phyloP scores from a whole-genome alignment of 306 rosid genomes.

The Hippophae tibetana region DNA sequence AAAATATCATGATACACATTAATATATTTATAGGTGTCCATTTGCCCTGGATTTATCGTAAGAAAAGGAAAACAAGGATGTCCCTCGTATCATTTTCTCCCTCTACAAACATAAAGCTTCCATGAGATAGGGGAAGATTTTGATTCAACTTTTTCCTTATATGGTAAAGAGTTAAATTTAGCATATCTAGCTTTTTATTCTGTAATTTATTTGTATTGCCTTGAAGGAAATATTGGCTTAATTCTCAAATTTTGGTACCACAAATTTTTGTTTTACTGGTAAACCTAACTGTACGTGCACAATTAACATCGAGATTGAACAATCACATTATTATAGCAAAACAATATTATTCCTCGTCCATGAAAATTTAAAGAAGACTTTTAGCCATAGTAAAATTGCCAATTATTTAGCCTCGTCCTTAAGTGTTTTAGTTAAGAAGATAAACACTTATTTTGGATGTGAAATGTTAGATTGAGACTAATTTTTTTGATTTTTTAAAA shows the following conservation, averaged over 20 bases:
- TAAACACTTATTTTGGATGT: no score
- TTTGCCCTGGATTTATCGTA: background rate
- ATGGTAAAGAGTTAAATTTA: background rate
- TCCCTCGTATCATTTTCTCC: conserved; percentile 2
- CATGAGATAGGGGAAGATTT: background rate
- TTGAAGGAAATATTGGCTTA: conserved; percentile 1
- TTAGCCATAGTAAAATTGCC: no score
- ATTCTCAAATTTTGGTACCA: background rate
- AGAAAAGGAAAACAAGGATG: conserved; percentile 21
- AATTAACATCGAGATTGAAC: no score
- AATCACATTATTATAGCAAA: no score
- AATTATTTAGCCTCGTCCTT: no score
- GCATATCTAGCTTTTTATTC: conserved; percentile 2
- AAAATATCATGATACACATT: background rate
- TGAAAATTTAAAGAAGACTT: no score
- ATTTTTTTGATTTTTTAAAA: no score
- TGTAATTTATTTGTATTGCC: conserved; percentile 3
- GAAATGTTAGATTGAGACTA: no score
- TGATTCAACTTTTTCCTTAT: background rate
- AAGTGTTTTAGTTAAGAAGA: no score
- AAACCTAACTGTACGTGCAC: no score
- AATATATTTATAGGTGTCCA: background rate
- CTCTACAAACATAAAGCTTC: background rate
- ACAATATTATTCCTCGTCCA: no score
- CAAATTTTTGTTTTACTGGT: background rate